Conservation (phyloP, 1,139 yeast species). For the Scheffersomyces cryptocercus region DNA sequence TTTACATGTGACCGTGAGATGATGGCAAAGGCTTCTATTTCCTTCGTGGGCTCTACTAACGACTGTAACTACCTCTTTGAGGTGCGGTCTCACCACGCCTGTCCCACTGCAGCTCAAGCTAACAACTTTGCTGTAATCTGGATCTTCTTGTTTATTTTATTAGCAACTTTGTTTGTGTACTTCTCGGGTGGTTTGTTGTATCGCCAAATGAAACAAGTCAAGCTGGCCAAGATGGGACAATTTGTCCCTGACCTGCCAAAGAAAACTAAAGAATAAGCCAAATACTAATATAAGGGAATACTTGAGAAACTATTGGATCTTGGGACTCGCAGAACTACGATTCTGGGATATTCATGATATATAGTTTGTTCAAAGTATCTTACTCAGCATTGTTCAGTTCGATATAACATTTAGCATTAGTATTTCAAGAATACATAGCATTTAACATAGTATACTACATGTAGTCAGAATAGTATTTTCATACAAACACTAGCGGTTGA, state of each 20-base stretch:
- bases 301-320: too few relatives aligned
- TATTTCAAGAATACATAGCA: background rate
- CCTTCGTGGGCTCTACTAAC: conserved; percentile 69
- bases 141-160: conserved; percentile 56
- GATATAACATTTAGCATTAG: too few relatives aligned
- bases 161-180: conserved; percentile 56
- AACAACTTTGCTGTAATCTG: conserved; percentile 59
- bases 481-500: too few relatives aligned
- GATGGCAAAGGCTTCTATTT: conserved; percentile 61
- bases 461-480: background rate
- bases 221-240: background rate
- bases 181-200: conserved; percentile 57
- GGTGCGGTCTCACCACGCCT: conserved; percentile 82
- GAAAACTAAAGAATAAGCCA: too few relatives aligned
- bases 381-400: too few relatives aligned
- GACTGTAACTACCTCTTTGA: conserved; percentile 86
- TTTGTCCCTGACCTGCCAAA: too few relatives aligned
- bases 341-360: too few relatives aligned
- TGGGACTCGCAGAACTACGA: too few relatives aligned
- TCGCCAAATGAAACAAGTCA: conserved; percentile 18
- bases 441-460: conserved; percentile 1
- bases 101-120: conserved; percentile 72
- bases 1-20: conserved; percentile 83
- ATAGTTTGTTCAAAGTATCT: too few relatives aligned
- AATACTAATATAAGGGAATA: too few relatives aligned